Evolutionary conservation across 495 filamentous ascomycete species (phyloP), one percentile per base, ranked within the genome.

Genomic region (Aspergillus funiculosus): DNA sequence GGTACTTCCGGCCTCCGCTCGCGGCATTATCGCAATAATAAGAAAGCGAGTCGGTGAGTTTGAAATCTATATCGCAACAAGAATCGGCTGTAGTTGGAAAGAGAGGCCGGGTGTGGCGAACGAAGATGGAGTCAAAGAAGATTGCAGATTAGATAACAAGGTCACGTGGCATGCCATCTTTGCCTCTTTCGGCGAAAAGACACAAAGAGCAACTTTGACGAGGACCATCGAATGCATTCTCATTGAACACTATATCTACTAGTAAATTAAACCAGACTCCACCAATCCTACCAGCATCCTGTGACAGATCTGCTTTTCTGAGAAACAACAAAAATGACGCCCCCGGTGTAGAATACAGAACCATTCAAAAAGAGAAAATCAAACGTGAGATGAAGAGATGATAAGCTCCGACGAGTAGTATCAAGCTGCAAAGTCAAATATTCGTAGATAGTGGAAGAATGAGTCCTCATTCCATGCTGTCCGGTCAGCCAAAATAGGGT

Each of bases 1-100:
- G 3, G 81, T 87, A 21, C 79, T 81, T 18, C 92, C 94, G 15
- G 86, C 81, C 72, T 97, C 92, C 48, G 94, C 94, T 68, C 83
- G 83, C 43, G 85, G 85, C 94, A 97, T 98, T n/a, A 57, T 85
- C 71, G 10, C 39, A 8, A 19, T 10, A 28, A 24, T 5, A 36
- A 6, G 4, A 17, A 19, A 21, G 26, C 4, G 10, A 14, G 19
- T 8, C 14, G 10, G 10, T 3, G 26, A 26, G 17, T 28, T 9
- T 3, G n/a, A 38, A 3, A 34, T 34, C 31, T 22, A 10, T 2
- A 11, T 9, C 10, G 28, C 8, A 20, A 28, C 40, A 29, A 40
- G n/a, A n/a, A n/a, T n/a, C n/a, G n/a, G n/a, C n/a, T n/a, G n/a
- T n/a, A n/a, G n/a, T n/a, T n/a, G n/a, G n/a, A n/a, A 21, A 37